Percentiles rank a stretch among this genome's conserved stretches.
phyloP scores from a whole-genome alignment of 1,284 basidiomycete genomes.

The Puccinia hordei region DNA sequence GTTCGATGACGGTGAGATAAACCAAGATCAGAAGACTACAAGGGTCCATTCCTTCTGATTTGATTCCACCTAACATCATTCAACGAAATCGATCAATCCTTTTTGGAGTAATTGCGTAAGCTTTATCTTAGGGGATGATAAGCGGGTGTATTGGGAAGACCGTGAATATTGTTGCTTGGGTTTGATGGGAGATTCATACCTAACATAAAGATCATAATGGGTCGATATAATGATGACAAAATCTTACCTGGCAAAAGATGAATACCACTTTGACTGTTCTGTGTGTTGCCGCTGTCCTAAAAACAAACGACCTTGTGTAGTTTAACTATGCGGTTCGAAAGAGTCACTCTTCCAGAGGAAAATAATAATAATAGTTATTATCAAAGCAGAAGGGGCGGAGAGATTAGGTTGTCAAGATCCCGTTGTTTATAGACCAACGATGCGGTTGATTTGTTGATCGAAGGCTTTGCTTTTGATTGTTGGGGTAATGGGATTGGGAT shows the following conservation, averaged over 20 bases:
- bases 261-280: too few relatives aligned
- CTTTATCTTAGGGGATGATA: conserved; percentile 14
- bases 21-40: neutral
- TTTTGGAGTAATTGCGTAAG: neutral
- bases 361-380: neutral
- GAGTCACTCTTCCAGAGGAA: neutral
- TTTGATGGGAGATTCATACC: neutral
- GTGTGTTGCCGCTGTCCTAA: too few relatives aligned
- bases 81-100: neutral
- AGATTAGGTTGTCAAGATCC: neutral
- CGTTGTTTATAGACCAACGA: conserved; percentile 10
- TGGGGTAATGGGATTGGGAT: conserved; percentile 19
- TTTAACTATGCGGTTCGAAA: too few relatives aligned
- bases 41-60: neutral
- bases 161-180: neutral
- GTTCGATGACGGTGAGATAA: neutral
- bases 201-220: neutral
- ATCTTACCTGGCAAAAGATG: too few relatives aligned
- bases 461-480: conserved; percentile 38
- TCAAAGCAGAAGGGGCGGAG: neutral
- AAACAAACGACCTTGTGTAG: too few relatives aligned
- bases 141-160: conserved; percentile 49
- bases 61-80: neutral
- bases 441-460: conserved; percentile 38
- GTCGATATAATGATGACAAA: too few relatives aligned